Percentiles rank a stretch among this genome's conserved stretches.
Evolutionary conservation across 2,329 filamentous ascomycete species (phyloP).

Genomic region (Leptoxyphium fumago): DNA sequence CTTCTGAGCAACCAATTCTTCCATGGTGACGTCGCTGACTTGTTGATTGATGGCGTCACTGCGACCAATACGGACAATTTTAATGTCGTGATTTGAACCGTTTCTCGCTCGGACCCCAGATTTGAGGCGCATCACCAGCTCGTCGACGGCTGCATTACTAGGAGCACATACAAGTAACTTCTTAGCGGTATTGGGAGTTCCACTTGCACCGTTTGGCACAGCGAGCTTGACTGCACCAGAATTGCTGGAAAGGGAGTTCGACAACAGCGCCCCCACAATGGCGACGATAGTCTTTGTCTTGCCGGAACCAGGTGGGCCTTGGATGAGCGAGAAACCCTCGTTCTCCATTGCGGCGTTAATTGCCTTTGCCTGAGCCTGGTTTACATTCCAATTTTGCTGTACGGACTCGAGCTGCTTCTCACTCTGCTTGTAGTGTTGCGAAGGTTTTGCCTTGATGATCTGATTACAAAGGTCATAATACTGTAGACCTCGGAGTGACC

Average conservation of each 20-base stretch:
- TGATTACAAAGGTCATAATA: slow-evolving; percentile 96
- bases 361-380: slow-evolving; percentile 77
- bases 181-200: slow-evolving; percentile 39
- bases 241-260: slow-evolving; percentile 39
- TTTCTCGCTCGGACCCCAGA: slow-evolving; percentile 64
- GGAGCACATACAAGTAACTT: slow-evolving; percentile 95
- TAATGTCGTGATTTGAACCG: slow-evolving; percentile 61
- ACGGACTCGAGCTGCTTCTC: slow-evolving; percentile 56
- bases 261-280: slow-evolving; percentile 79
- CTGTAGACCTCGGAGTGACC: slow-evolving; percentile 74
- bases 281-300: slow-evolving; percentile 98
- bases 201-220: slow-evolving; percentile 17
- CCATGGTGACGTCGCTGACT: slow-evolving; percentile 82
- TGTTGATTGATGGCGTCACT: slow-evolving; percentile 83
- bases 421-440: slow-evolving; percentile 68
- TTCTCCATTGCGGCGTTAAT: slow-evolving; percentile 88
- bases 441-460: slow-evolving; percentile 77
- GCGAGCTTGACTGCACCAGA: slow-evolving; percentile 18
- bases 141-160: slow-evolving; percentile 94
- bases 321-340: slow-evolving; percentile 90
- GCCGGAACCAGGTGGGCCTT: slow-evolving; percentile 88
- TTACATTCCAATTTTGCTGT: slow-evolving; percentile 67
- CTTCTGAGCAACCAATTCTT: slow-evolving; percentile 70
- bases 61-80: slow-evolving; percentile 77
- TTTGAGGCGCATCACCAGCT: slow-evolving; percentile 85